phyloP scores from a whole-genome alignment of 202 grass and related monocot genomes.

The Schoenoplectus triqueter region DNA sequence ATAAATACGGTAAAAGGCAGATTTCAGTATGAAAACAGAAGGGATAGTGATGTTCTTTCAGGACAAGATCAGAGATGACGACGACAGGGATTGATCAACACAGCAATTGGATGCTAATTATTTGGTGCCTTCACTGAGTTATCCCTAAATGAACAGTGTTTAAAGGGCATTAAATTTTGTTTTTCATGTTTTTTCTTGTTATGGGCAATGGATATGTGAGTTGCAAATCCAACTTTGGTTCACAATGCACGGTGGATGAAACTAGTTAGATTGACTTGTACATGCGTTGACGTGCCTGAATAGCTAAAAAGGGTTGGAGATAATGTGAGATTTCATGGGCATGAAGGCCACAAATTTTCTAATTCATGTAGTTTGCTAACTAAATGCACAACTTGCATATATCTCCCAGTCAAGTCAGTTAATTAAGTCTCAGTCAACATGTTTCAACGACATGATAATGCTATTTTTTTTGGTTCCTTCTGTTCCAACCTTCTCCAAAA shows the following conservation, averaged over 20 bases:
- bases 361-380: background rate
- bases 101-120: background rate
- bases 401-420: background rate
- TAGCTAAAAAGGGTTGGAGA: constrained; percentile 14
- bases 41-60: background rate
- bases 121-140: background rate
- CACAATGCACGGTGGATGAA: background rate
- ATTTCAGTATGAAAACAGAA: background rate
- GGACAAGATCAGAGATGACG: background rate
- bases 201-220: background rate
- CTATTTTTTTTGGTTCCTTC: background rate
- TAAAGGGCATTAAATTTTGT: background rate
- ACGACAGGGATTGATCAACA: background rate
- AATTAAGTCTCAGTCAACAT: background rate
- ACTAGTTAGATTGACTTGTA: background rate
- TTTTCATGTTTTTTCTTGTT: background rate
- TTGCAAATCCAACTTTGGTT: constrained; percentile 1
- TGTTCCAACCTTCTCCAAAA: constrained; percentile 22
- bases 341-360: background rate
- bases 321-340: background rate
- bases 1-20: constrained; percentile 12
- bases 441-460: constrained; percentile 4
- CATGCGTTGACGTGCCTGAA: background rate
- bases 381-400: background rate
- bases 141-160: background rate